Base-by-base conservation (phyloP, 345 rosid species). In the Lumnitzera littorea region DNA sequence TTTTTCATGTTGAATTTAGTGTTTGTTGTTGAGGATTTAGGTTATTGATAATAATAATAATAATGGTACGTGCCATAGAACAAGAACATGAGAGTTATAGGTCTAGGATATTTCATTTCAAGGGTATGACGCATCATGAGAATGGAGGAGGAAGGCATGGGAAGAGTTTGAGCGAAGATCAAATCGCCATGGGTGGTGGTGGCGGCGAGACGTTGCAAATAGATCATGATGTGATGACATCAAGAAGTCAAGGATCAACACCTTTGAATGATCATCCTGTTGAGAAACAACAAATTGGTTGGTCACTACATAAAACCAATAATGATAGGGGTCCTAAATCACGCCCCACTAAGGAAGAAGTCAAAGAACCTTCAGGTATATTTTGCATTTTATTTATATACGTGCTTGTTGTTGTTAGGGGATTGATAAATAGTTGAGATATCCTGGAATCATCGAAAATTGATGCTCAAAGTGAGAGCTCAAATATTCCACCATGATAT, bases 91-190 rank as follows among this genome's bases (percentile, higher is more conserved):
- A 83, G 55, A 79, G 48, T 58, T 58, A 59, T 10, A 74, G 64
- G 80, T 77, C 89, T 55, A 85, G 83, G 61, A 66, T 79, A 76
- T 80, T 74, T 65, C 67, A 79, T 77, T 85, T 84, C 73, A 74
- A 65, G 62, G 92, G 85, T 59, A 69, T 71, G 80, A 27, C 10
- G 43, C 43, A 36, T 7, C 7, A 36, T 36, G 43, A 57, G 53
- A 87, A 82, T 0, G 69, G 46, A 50, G 57, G 64, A 15, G 74
- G 71, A 13, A 75, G 63, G 53, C 83, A 82, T 24, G 57, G 65
- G 13, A 91, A 80, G 76, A 84, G 83, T 57, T 53, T 63, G 58
- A 78, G 81, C 74, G 23, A 64, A 6, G 90, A 65, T 36, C 62
- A 72, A 51, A 73, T 76, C 41, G 57, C 71, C 51, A 61, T 70